Evolutionary conservation across 2,329 filamentous ascomycete genomes (phyloP).

Genomic region (Calonectria montana): DNA sequence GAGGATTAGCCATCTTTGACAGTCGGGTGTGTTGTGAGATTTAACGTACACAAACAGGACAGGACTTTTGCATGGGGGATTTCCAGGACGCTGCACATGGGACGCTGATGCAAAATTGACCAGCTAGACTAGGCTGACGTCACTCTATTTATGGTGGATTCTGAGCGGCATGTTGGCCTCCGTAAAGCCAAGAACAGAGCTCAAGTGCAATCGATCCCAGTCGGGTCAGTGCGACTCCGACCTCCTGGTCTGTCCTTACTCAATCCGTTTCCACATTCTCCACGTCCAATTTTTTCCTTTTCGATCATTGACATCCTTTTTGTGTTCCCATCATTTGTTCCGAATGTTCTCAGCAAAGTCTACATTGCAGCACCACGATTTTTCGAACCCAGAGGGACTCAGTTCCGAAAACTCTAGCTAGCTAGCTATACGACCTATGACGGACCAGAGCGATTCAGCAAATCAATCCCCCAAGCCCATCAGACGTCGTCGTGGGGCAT

Average conservation of each 20-base stretch:
- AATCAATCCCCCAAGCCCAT: background rate
- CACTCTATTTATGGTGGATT: background rate
- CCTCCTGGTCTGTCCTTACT: background rate
- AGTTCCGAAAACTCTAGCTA: background rate
- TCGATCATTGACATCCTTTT: no score
- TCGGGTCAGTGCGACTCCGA: background rate
- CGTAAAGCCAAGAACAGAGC: background rate
- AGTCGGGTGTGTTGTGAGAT: no score
- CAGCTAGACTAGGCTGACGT: background rate
- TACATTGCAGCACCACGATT: no score
- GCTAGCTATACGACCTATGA: background rate
- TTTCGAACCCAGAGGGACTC: no score
- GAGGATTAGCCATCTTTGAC: background rate
- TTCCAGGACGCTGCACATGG: background rate
- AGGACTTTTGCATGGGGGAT: background rate
- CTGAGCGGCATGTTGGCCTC: background rate
- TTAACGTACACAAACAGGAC: no score
- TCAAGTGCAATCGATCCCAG: background rate
- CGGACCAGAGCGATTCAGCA: background rate
- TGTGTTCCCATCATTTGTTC: no score
- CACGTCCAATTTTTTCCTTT: background rate
- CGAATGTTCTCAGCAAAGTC: no score
- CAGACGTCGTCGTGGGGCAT: background rate
- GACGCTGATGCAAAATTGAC: background rate
- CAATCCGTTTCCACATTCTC: background rate